Evolutionary conservation across 2,329 filamentous ascomycete genomes (phyloP), one percentile per base, ranked within the genome.

Genomic region (Meredithiella fracta): DNA sequence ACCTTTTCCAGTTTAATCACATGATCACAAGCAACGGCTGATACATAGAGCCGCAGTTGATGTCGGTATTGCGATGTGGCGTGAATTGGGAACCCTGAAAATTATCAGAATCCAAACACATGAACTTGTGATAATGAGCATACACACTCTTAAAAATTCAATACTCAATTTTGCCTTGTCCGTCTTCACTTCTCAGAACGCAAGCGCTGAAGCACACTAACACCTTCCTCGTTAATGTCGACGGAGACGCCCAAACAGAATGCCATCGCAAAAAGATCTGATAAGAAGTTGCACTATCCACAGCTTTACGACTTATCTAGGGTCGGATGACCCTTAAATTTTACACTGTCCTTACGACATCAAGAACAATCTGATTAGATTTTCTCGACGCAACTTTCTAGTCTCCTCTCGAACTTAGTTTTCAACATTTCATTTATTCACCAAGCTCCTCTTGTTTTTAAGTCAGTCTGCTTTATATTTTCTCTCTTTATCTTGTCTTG

Each of bases 1-100:
- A 37, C 3, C 17, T 5, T 5, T 34, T 34, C 5, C 29, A 34
- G 29, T 22, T 25, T 7, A 25, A 37, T 54, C 53, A 54, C 53
- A 40, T 54, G 53, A 54, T 47, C 26, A 54, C 53, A 26, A 17
- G 53, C 53, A 20, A 7, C 22, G 9, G 23, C 44, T 25, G 44
- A 17, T 49, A 14, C 22, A 15, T 23, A 11, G 42, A n/a, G n/a
- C 22, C 14, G 22, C n/a, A 47, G 9, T 8, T 3, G 2, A 47
- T n/a, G 14, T 47, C 3, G 22, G 42, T 17, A 47, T 23, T 20
- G n/a, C n/a, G n/a, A n/a, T n/a, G n/a, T n/a, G n/a, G n/a, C n/a
- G n/a, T n/a, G n/a, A n/a, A n/a, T n/a, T n/a, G n/a, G n/a, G n/a
- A n/a, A n/a, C n/a, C n/a, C n/a, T n/a, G n/a, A n/a, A n/a, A n/a